phyloP scores from a whole-genome alignment of 768 basidiomycete species.

The Trametes gibbosa region DNA sequence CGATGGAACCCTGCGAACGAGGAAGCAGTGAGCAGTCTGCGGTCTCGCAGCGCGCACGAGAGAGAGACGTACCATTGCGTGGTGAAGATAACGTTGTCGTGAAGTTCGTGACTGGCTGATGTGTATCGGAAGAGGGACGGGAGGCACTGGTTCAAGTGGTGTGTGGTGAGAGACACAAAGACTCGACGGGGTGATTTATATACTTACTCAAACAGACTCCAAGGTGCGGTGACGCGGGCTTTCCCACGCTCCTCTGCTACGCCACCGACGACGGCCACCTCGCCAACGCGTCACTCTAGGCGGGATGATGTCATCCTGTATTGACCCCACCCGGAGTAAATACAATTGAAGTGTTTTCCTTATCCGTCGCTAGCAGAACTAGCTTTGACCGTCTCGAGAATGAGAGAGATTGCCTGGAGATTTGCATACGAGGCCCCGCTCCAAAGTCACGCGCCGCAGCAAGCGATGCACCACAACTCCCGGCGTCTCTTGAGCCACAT shows the following conservation, averaged over 20 bases:
- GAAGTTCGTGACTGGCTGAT: background rate
- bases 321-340: background rate
- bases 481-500: background rate
- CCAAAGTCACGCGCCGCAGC: too few relatives aligned
- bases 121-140: background rate
- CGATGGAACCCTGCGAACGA: conserved; percentile 45
- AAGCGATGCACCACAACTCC: too few relatives aligned
- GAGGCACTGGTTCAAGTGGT: background rate
- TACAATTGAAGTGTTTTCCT: background rate
- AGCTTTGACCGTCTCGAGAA: too few relatives aligned
- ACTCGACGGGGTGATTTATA: background rate
- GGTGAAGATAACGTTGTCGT: background rate
- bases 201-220: too few relatives aligned
- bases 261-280: background rate
- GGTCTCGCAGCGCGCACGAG: too few relatives aligned
- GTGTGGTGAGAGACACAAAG: background rate
- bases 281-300: background rate
- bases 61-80: conserved; percentile 2
- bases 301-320: background rate
- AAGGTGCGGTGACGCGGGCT: background rate
- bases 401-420: too few relatives aligned
- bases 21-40: too few relatives aligned
- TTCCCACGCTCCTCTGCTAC: background rate
- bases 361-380: background rate
- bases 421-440: too few relatives aligned